Evolutionary conservation across 768 basidiomycete genomes (phyloP).

Genomic region (Kondoa subrosea): DNA sequence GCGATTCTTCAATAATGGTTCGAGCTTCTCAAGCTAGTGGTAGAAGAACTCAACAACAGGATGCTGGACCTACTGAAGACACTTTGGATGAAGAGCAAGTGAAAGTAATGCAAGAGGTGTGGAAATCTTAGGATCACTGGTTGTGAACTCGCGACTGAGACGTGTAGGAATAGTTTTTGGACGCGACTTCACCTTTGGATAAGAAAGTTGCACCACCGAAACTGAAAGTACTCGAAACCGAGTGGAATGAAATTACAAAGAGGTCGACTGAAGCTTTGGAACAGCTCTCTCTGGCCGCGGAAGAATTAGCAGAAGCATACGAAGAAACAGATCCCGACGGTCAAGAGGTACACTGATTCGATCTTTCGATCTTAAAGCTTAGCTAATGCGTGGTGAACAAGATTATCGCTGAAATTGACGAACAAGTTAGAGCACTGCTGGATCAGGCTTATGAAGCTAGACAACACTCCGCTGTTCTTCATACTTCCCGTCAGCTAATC

Average conservation of each 20-base stretch:
- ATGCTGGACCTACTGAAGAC: background rate
- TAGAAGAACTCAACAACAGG: too few relatives aligned
- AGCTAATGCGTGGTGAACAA: too few relatives aligned
- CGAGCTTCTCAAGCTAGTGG: too few relatives aligned
- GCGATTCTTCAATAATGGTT: too few relatives aligned
- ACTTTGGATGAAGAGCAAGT: background rate
- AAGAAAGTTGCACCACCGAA: background rate
- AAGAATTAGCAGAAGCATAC: background rate
- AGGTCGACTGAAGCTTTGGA: background rate
- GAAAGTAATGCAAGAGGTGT: background rate
- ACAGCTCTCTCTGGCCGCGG: background rate
- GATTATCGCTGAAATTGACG: background rate
- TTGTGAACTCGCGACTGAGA: background rate
- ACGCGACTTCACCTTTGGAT: background rate
- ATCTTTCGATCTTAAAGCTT: too few relatives aligned
- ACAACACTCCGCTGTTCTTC: background rate
- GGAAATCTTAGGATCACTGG: background rate
- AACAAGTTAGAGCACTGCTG: background rate
- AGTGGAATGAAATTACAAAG: background rate
- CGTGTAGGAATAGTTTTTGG: background rate
- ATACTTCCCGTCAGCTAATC: background rate
- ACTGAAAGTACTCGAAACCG: background rate
- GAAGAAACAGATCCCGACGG: background rate
- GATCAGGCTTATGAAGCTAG: background rate
- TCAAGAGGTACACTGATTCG: background rate